phyloP scores from a whole-genome alignment of 371 early-diverging fungal genomes.

The Gilbertella persicaria region DNA sequence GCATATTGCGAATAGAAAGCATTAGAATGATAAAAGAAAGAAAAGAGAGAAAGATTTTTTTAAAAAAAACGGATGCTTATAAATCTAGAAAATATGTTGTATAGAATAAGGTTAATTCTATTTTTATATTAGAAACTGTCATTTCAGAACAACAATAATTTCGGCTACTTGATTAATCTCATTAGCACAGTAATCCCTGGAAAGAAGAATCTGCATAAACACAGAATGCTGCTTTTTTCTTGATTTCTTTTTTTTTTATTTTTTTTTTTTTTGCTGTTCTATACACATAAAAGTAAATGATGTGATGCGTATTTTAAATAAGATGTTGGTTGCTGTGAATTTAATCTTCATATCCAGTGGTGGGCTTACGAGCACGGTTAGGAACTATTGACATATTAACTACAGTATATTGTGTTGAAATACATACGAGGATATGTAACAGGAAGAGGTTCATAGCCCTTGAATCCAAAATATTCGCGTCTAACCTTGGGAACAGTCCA shows the following conservation, averaged over 20 bases:
- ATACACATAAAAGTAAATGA: too few relatives aligned
- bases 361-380: slow-evolving; percentile 45
- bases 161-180: too few relatives aligned
- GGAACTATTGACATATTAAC: slow-evolving; percentile 36
- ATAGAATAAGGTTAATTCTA: not conserved
- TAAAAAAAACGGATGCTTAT: not conserved
- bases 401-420: not conserved
- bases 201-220: too few relatives aligned
- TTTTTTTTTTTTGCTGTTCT: too few relatives aligned
- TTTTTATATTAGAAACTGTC: not conserved
- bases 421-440: slow-evolving; percentile 51
- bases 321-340: too few relatives aligned
- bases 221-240: too few relatives aligned
- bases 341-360: slow-evolving; percentile 48
- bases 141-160: not conserved
- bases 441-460: slow-evolving; percentile 44
- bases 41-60: not conserved
- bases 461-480: slow-evolving; percentile 53
- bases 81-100: too few relatives aligned
- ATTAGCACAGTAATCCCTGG: too few relatives aligned
- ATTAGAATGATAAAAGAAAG: not conserved
- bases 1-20: not conserved
- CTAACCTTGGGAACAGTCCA: slow-evolving; percentile 49
- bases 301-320: too few relatives aligned
- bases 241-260: too few relatives aligned